Evolutionary conservation across 1,284 basidiomycete genomes (phyloP).

Genomic region (Veloboletus limbatus): DNA sequence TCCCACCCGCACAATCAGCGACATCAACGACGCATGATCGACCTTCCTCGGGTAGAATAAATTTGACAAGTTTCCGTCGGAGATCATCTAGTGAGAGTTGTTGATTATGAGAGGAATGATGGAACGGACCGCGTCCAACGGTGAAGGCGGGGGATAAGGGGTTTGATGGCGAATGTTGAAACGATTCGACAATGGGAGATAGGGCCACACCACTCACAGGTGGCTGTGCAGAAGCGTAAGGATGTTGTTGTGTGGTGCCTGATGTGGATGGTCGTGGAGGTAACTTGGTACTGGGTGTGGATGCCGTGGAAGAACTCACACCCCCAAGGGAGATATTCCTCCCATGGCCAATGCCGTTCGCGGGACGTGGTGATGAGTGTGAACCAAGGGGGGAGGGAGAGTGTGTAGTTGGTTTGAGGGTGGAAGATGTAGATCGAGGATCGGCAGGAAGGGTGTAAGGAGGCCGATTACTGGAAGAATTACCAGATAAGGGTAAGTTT

Average conservation of each 20-base stretch:
- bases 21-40: constrained; percentile 79
- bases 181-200: constrained; percentile 71
- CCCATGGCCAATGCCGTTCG: constrained; percentile 38
- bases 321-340: constrained; percentile 50
- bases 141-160: constrained; percentile 52
- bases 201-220: constrained; percentile 39
- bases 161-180: constrained; percentile 38
- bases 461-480: constrained; percentile 40
- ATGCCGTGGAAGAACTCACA: constrained; percentile 35
- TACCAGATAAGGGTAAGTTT: constrained; percentile 43
- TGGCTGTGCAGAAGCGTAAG: constrained; percentile 50
- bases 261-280: constrained; percentile 40
- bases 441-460: constrained; percentile 59
- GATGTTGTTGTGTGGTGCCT: constrained; percentile 46
- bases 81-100: constrained; percentile 73
- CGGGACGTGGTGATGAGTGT: constrained; percentile 35
- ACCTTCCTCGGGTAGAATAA: constrained; percentile 76
- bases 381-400: constrained; percentile 58
- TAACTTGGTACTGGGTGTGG: constrained; percentile 37
- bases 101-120: constrained; percentile 42
- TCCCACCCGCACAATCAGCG: constrained; percentile 71
- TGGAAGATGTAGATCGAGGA: constrained; percentile 51
- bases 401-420: constrained; percentile 40
- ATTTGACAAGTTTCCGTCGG: constrained; percentile 80
- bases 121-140: constrained; percentile 56